A percentile compares a stretch with the other conserved stretches of the same genome.
phyloP scores from a whole-genome alignment of 768 basidiomycete genomes.

The Boletus rubropictus region DNA sequence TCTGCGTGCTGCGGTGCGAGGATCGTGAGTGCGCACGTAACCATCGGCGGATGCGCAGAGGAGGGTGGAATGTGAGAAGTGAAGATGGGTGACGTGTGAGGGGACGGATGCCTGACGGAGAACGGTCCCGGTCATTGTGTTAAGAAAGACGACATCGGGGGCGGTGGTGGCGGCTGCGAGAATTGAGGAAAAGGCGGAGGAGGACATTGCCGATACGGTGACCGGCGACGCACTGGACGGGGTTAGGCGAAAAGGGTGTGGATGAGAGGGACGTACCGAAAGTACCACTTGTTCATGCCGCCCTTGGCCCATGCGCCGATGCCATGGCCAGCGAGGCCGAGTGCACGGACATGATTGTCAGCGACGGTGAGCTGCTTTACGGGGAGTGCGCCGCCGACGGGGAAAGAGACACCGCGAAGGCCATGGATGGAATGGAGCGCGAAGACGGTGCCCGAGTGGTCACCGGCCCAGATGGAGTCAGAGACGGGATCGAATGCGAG shows the following conservation, averaged over 20 bases:
- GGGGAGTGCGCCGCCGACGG: slow-evolving; percentile 57
- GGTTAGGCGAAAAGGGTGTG: slow-evolving; percentile 3
- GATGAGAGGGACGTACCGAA: slow-evolving; percentile 42
- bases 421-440: slow-evolving; percentile 63
- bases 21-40: slow-evolving; percentile 61
- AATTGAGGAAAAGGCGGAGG: slow-evolving; percentile 46
- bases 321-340: slow-evolving; percentile 54
- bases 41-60: slow-evolving; percentile 73
- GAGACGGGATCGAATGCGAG: slow-evolving; percentile 88
- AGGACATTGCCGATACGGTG: slow-evolving; percentile 39
- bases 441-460: slow-evolving; percentile 60
- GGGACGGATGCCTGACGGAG: slow-evolving; percentile 52
- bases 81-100: slow-evolving; percentile 60
- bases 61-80: slow-evolving; percentile 57
- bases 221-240: slow-evolving; percentile 29
- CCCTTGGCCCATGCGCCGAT: slow-evolving; percentile 81
- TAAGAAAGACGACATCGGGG: slow-evolving; percentile 64
- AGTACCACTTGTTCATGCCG: slow-evolving; percentile 79
- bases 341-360: slow-evolving; percentile 71
- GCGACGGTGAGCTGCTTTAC: slow-evolving; percentile 74
- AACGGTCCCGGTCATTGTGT: slow-evolving; percentile 63
- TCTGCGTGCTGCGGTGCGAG: slow-evolving; percentile 53
- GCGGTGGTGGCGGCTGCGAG: slow-evolving; percentile 55
- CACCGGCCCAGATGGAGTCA: slow-evolving; percentile 85
- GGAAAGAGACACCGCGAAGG: slow-evolving; percentile 66